Conservation (phyloP, 1,139 yeast species). For the Yamadazyma epiphylla region DNA sequence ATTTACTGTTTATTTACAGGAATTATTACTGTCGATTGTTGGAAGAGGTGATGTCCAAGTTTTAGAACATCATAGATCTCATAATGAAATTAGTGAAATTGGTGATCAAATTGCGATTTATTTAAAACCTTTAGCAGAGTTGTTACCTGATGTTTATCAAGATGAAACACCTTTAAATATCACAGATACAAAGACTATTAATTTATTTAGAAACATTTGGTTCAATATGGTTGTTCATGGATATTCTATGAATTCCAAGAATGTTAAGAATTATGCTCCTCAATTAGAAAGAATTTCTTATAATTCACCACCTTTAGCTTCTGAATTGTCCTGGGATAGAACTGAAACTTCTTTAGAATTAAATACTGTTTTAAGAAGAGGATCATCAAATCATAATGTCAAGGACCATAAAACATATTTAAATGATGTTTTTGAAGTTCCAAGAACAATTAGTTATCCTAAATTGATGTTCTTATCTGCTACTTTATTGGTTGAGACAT, state of each 20-base stretch:
- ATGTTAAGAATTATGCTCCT: constrained; percentile 41
- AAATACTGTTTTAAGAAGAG: constrained; percentile 86
- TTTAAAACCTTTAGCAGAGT: constrained; percentile 69
- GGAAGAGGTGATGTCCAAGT: constrained; percentile 81
- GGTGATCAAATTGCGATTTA: constrained; percentile 71
- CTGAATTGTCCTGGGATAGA: constrained; percentile 79
- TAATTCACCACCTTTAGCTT: constrained; percentile 88
- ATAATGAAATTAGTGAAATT: constrained; percentile 69
- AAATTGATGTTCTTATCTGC: constrained; percentile 89
- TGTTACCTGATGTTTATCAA: constrained; percentile 58
- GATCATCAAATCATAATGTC: constrained; percentile 79
- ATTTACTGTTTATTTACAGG: constrained; percentile 58
- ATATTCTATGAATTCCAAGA: constrained; percentile 57
- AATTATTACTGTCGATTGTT: constrained; percentile 63
- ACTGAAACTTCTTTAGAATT: constrained; percentile 90
- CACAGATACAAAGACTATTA: constrained; percentile 43
- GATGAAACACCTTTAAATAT: constrained; percentile 35
- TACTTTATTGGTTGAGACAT: constrained; percentile 69
- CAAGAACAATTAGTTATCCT: constrained; percentile 63
- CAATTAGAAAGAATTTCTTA: constrained; percentile 74
- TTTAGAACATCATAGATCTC: constrained; percentile 78
- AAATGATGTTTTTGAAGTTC: constrained; percentile 48
- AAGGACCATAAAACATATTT: constrained; percentile 67
- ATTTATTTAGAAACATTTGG: constrained; percentile 86
- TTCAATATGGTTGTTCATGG: constrained; percentile 93